These are phyloP conservation scores for Zea luxurians DNA, from an alignment of 176 grass and related monocot genomes.

Conservation along the genomic window DNA sequence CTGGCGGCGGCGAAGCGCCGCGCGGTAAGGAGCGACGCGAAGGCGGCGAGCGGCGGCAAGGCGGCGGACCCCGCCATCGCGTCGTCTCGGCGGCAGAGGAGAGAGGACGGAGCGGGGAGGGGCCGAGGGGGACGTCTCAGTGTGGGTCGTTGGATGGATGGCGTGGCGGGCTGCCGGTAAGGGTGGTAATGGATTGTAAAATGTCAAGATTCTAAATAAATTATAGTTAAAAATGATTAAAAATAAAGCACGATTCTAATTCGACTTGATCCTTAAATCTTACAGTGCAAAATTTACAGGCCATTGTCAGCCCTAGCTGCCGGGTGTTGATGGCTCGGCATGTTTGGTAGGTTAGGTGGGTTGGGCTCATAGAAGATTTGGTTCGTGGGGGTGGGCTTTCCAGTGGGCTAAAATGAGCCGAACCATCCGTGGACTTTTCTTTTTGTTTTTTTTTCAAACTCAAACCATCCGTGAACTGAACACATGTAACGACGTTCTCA, in stretches of 20 bases:
- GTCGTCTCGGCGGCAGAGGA: not conserved
- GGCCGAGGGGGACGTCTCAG: not conserved
- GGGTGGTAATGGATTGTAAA: too few relatives aligned
- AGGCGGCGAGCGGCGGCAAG: slow-evolving; percentile 33
- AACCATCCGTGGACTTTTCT: too few relatives aligned
- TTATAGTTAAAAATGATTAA: too few relatives aligned
- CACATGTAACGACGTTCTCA: too few relatives aligned
- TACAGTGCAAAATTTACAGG: too few relatives aligned
- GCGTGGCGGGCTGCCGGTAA: not conserved
- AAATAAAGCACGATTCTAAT: too few relatives aligned
- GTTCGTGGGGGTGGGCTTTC: not conserved
- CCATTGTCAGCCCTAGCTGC: too few relatives aligned
- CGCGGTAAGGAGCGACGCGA: slow-evolving; percentile 48
- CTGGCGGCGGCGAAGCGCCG: slow-evolving; percentile 59
- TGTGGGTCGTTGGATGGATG: not conserved
- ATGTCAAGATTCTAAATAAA: too few relatives aligned
- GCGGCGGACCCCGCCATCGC: not conserved
- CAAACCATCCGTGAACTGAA: not conserved
- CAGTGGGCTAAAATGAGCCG: not conserved
- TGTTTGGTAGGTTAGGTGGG: not conserved
- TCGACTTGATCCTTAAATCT: too few relatives aligned
- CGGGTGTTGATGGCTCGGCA: not conserved
- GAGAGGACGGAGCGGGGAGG: not conserved
- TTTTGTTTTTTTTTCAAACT: too few relatives aligned
- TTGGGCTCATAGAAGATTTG: not conserved